A percentile compares a stretch with the other conserved stretches of the same genome.
Evolutionary conservation across 2,329 filamentous ascomycete species (phyloP).

Genomic region (Clathrospora elynae): DNA sequence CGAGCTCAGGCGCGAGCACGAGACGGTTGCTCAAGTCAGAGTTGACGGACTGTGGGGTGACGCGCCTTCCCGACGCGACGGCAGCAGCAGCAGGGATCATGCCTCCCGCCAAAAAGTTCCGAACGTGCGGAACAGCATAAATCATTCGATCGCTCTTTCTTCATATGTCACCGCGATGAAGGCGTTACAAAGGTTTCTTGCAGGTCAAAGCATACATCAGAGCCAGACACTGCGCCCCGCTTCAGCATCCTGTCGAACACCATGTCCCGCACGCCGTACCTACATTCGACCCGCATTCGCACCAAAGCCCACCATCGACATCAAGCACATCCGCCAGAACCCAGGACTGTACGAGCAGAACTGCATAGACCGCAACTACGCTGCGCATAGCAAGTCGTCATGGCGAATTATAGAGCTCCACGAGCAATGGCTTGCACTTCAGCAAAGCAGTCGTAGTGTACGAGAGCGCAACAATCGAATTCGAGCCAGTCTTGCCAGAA

Average conservation of each 20-base stretch:
- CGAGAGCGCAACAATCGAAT: slow-evolving; percentile 70
- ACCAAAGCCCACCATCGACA: slow-evolving; percentile 78
- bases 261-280: slow-evolving; percentile 48
- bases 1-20: no score
- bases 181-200: slow-evolving; percentile 22
- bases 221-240: slow-evolving; percentile 7
- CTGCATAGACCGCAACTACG: slow-evolving; percentile 85
- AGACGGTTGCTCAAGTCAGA: not conserved
- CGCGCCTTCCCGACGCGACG: slow-evolving; percentile 5
- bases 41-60: slow-evolving; percentile 1
- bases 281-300: slow-evolving; percentile 69
- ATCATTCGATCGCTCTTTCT: not conserved
- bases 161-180: slow-evolving; percentile 8
- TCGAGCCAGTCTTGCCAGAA: slow-evolving; percentile 58
- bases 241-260: slow-evolving; percentile 8
- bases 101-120: slow-evolving; percentile 15
- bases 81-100: slow-evolving; percentile 14
- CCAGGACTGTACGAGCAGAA: slow-evolving; percentile 80
- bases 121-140: slow-evolving; percentile 7
- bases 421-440: slow-evolving; percentile 55
- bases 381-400: slow-evolving; percentile 56
- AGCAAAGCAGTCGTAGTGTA: slow-evolving; percentile 64
- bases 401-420: slow-evolving; percentile 59
- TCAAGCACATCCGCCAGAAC: slow-evolving; percentile 89
- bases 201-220: slow-evolving; percentile 22